Evolutionary conservation across 78 protist species (phyloP).

Genomic region (Polysphondylium violaceum): DNA sequence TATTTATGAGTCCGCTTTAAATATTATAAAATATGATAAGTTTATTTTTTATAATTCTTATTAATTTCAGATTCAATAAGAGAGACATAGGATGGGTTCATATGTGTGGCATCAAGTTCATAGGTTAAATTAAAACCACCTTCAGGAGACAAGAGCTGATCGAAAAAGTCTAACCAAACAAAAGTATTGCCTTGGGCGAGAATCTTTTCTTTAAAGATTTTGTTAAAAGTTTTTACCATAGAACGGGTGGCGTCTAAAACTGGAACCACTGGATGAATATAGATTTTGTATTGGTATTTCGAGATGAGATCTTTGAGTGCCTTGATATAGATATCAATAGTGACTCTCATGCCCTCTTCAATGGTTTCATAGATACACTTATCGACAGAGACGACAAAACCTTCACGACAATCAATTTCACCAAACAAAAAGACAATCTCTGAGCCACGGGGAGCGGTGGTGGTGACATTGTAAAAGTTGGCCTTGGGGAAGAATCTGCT

Average conservation of each 20-base stretch:
- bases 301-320: conserved; percentile 45
- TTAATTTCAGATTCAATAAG: conserved; percentile 52
- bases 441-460: conserved; percentile 62
- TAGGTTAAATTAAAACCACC: conserved; percentile 54
- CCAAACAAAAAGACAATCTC: conserved; percentile 89
- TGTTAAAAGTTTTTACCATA: conserved; percentile 55
- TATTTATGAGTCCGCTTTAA: too few relatives aligned
- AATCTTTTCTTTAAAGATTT: conserved; percentile 22
- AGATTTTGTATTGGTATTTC: conserved; percentile 15
- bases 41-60: conserved; percentile 12
- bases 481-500: conserved; percentile 91
- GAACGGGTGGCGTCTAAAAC: conserved; percentile 89
- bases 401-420: conserved; percentile 97
- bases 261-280: conserved; percentile 94
- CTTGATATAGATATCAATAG: conserved; percentile 83
- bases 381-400: conserved; percentile 89
- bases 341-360: conserved; percentile 82
- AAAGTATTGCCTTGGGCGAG: not conserved
- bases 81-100: conserved; percentile 78
- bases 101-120: conserved; percentile 92
- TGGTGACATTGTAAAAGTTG: conserved; percentile 83
- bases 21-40: not conserved
- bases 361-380: conserved; percentile 83
- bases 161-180: conserved; percentile 87
- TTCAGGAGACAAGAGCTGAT: conserved; percentile 33